Evolutionary conservation across 805 yeast genomes (phyloP).

Genomic region (Candida glaebosa): DNA sequence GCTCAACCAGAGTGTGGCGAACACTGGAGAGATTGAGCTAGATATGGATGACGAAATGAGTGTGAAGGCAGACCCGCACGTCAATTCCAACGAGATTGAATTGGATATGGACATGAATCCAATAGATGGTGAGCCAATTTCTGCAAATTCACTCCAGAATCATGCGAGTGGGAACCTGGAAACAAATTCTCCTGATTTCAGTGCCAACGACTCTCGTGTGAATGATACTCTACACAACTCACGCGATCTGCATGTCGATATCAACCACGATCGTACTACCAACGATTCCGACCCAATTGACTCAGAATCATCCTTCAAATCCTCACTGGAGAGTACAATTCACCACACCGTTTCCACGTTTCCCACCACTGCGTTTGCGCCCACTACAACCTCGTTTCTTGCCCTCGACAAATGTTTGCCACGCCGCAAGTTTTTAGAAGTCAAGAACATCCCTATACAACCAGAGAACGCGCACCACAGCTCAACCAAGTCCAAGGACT

Average conservation of each 20-base stretch:
- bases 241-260: neutral
- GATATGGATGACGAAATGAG: constrained; percentile 18
- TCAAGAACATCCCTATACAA: constrained; percentile 39
- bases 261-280: neutral
- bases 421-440: constrained; percentile 53
- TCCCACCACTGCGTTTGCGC: neutral
- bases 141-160: constrained; percentile 4
- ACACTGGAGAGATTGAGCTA: constrained; percentile 16
- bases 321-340: neutral
- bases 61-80: constrained; percentile 7
- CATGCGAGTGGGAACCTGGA: neutral
- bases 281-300: neutral
- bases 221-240: too few species aligned
- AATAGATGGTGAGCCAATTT: neutral
- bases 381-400: constrained; percentile 47
- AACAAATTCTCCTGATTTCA: too few species aligned
- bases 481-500: constrained; percentile 4
- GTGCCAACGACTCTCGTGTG: too few species aligned
- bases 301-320: neutral
- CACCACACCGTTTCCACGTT: neutral
- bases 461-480: constrained; percentile 15
- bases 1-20: constrained; percentile 8
- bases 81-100: constrained; percentile 15
- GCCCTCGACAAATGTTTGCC: constrained; percentile 87
- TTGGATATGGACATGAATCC: constrained; percentile 18